Base-by-base conservation (phyloP, 2,329 filamentous ascomycete genomes). In the Fusarium pseudocircinatum region DNA sequence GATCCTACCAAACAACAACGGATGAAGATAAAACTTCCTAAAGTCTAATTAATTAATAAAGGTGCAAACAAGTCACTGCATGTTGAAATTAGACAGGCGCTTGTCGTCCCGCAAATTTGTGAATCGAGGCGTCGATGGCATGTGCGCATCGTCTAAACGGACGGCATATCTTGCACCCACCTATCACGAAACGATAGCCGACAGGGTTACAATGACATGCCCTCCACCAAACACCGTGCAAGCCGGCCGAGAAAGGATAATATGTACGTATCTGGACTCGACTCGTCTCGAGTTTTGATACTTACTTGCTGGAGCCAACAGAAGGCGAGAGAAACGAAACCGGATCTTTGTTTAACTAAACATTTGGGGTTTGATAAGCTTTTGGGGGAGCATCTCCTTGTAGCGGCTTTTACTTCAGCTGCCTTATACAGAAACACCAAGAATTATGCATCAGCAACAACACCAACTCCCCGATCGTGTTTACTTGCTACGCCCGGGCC, bases 101-200 rank as follows among this genome's bases (percentile, higher is more conserved):
- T 58, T 69, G 64, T 50, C 43, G 70, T 71, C 62, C 71, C 71
- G 67, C 71, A 60, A 63, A 52, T 68, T 73, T 59, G 24, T 65
- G 59, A 59, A 72, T 72, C 54, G 59, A 74, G 71, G 67, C 62
- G 67, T 52, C 24, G 16, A 67, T 72, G 70, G 70, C 58, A 69
- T 71, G 71, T 74, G 58, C 59, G 39, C 61, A 56, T 73, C 70
- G 71, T 52, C 44, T 67, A 57, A 73, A 61, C 63, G 68, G 63
- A 78, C 75, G 75, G 75, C 75, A 78, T 77, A 77, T 77, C 72
- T 77, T 73, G 69, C 75, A 65, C 75, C 75, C 75, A 78, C 75
- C 75, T 77, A 77, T 77, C 75, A 77, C 57, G 61, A 58, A 58
- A 70, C 72, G 68, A 64, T 47, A 61, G 49, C 36, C 43, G 72